A percentile compares a stretch with the other conserved stretches of the same genome.
Evolutionary conservation across 768 basidiomycete species (phyloP).

Genomic region (Rhodocollybia butyracea): DNA sequence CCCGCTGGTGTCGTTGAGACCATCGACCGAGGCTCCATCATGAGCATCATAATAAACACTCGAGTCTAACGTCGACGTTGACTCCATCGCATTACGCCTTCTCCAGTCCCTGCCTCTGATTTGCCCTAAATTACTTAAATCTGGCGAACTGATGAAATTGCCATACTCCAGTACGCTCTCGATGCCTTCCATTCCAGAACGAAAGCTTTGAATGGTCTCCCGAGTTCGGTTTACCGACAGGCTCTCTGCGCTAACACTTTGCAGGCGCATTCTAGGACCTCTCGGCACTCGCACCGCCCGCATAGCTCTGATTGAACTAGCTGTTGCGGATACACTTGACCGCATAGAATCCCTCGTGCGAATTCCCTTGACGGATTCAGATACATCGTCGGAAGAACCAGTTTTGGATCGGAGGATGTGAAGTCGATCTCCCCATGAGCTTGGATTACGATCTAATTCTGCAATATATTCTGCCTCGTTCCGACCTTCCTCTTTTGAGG

Average conservation of each 20-base stretch:
- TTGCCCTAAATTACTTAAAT: not conserved
- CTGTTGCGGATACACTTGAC: not conserved
- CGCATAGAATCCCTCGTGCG: not conserved
- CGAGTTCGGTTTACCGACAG: not conserved
- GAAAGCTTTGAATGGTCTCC: not conserved
- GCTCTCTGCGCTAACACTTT: conserved; percentile 1
- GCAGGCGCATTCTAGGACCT: conserved; percentile 5
- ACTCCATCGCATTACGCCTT: not conserved
- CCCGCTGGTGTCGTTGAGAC: not conserved
- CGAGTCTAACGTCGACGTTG: not conserved
- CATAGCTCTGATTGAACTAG: not conserved
- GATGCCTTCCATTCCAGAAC: not conserved
- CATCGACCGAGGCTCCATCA: not conserved
- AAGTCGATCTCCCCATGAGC: conserved; percentile 1
- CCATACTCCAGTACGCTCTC: not conserved
- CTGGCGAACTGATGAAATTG: not conserved
- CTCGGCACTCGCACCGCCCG: not conserved
- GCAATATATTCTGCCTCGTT: not conserved
- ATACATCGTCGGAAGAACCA: not conserved
- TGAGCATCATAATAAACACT: conserved; percentile 3
- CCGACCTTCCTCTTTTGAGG: not conserved
- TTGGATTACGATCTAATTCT: not conserved
- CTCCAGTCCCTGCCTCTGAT: not conserved
- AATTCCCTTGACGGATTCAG: not conserved
- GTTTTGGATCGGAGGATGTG: not conserved